A percentile compares a stretch with the other conserved stretches of the same genome.
These are phyloP conservation scores for Podila clonocystis DNA, from an alignment of 192 early-diverging fungal species.

Conservation along the genomic window DNA sequence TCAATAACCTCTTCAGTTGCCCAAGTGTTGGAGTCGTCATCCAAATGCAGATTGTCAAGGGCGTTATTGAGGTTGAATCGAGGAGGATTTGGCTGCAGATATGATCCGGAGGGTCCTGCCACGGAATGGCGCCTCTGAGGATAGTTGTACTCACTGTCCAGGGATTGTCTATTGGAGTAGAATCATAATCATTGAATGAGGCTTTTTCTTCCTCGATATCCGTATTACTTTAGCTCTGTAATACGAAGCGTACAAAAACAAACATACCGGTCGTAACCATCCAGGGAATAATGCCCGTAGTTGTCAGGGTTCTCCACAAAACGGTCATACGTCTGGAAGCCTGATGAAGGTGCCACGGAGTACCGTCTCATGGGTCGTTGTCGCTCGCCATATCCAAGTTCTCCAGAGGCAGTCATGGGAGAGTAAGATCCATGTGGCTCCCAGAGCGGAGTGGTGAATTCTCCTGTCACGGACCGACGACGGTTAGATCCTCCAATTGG, in stretches of 20 bases:
- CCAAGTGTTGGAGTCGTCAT: conserved; percentile 13
- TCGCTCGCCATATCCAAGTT: conserved; percentile 5
- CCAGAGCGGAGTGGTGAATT: conserved; percentile 26
- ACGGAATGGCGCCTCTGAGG: conserved; percentile 62
- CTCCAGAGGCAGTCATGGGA: neutral
- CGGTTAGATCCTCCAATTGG: conserved; percentile 3
- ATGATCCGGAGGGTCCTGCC: conserved; percentile 56
- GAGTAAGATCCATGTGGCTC: conserved; percentile 7
- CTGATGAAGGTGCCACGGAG: conserved; percentile 41
- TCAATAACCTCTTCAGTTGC: conserved; percentile 45
- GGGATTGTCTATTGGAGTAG: neutral
- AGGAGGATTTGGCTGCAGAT: conserved; percentile 30
- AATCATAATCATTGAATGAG: too few relatives aligned
- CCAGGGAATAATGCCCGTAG: neutral
- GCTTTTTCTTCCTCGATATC: neutral
- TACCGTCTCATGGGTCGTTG: conserved; percentile 17
- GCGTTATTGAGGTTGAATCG: conserved; percentile 36
- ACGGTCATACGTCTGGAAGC: conserved; percentile 32
- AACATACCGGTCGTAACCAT: neutral
- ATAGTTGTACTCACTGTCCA: conserved; percentile 26
- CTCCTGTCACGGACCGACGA: conserved; percentile 29
- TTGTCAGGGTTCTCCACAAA: conserved; percentile 30
- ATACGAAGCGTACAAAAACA: neutral
- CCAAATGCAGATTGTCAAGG: conserved; percentile 43
- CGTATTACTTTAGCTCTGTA: neutral